Evolutionary conservation across 371 early-diverging fungal genomes (phyloP).

Genomic region (Enterospora canceri): DNA sequence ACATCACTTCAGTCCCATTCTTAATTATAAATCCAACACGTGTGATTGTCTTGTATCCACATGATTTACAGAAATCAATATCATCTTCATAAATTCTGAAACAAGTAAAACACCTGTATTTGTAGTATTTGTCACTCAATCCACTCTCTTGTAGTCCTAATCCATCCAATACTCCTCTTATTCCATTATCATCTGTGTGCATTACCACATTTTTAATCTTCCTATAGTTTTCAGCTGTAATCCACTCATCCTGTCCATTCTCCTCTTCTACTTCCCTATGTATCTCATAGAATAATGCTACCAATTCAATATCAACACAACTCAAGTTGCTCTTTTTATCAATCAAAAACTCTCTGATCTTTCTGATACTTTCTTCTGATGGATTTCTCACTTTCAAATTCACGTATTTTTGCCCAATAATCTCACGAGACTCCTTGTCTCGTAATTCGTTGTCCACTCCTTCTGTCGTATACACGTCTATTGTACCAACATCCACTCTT

Average conservation of each 20-base stretch:
- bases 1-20: constrained; percentile 17
- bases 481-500: no score
- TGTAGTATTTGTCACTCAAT: constrained; percentile 20
- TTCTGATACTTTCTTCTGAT: neutral
- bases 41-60: constrained; percentile 43
- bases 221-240: neutral
- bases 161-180: neutral
- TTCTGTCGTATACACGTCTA: neutral
- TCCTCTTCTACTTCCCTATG: no score
- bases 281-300: neutral
- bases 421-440: neutral
- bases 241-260: neutral
- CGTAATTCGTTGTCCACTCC: neutral
- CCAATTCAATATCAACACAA: neutral
- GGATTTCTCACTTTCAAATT: neutral
- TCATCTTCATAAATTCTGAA: constrained; percentile 25
- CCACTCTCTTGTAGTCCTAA: constrained; percentile 2
- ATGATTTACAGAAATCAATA: constrained; percentile 44
- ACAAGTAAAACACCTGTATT: constrained; percentile 38
- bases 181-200: neutral
- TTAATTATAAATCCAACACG: constrained; percentile 26
- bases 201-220: neutral
- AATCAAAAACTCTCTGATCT: neutral
- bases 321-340: neutral
- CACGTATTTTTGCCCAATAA: neutral